A percentile compares a stretch with the other conserved stretches of the same genome.
phyloP scores from a whole-genome alignment of 768 basidiomycete species.

The Gyrodon lividus region DNA sequence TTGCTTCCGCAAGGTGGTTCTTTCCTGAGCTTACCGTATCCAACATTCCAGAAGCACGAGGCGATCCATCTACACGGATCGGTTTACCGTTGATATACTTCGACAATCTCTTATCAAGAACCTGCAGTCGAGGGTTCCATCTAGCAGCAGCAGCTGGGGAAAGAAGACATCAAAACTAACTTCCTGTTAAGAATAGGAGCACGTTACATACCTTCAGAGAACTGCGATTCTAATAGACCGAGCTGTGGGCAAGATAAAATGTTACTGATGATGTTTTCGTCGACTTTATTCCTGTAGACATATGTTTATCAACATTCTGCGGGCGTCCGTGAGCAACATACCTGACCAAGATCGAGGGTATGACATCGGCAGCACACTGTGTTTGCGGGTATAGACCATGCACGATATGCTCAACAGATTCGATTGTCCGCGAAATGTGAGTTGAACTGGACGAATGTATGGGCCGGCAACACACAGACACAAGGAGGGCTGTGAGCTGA shows the following conservation, averaged over 20 bases:
- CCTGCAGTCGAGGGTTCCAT: constrained; percentile 61
- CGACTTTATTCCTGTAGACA: constrained; percentile 54
- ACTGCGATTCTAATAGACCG: constrained; percentile 57
- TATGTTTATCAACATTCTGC: neutral
- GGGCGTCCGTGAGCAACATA: constrained; percentile 24
- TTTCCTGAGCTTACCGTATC: constrained; percentile 52
- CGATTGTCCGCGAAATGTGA: constrained; percentile 74
- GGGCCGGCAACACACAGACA: neutral
- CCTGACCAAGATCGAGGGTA: constrained; percentile 58
- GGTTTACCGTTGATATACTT: constrained; percentile 69
- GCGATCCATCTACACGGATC: constrained; percentile 72
- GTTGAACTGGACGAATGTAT: constrained; percentile 49
- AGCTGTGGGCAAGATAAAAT: constrained; percentile 66
- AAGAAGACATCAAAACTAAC: neutral
- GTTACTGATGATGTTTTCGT: constrained; percentile 73
- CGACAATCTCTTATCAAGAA: constrained; percentile 63
- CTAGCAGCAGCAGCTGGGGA: constrained; percentile 57
- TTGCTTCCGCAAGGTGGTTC: neutral
- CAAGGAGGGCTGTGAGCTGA: constrained; percentile 16
- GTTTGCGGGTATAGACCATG: constrained; percentile 65
- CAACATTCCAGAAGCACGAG: constrained; percentile 70
- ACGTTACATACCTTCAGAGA: constrained; percentile 54
- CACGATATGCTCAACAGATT: constrained; percentile 72
- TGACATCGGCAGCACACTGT: constrained; percentile 43
- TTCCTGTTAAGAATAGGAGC: neutral